Evolutionary conservation across 1,284 basidiomycete species (phyloP).

Genomic region (Ganoderma lingzhi): DNA sequence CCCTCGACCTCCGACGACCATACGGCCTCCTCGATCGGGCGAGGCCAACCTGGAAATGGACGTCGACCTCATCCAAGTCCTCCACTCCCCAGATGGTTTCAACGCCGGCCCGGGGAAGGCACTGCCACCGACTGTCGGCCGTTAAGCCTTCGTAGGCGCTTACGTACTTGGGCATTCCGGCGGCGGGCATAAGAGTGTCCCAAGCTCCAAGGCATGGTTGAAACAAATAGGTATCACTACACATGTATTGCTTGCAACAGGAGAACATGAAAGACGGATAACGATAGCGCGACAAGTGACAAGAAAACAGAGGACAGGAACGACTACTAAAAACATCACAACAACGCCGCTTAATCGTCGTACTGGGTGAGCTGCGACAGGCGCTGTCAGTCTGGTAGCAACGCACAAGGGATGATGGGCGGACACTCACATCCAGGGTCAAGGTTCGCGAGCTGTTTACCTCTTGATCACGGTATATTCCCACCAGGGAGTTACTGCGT

Average conservation of each 20-base stretch:
- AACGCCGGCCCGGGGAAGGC: too few relatives aligned
- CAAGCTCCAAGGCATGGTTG: neutral
- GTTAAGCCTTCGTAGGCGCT: too few relatives aligned
- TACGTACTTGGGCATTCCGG: too few relatives aligned
- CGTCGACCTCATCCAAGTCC: too few relatives aligned
- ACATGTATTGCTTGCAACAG: neutral
- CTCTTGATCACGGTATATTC: conserved; percentile 94
- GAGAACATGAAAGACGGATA: neutral
- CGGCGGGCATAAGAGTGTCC: too few relatives aligned
- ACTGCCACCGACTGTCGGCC: neutral
- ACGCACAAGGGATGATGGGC: neutral
- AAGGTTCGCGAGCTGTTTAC: conserved; percentile 90
- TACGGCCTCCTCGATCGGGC: too few relatives aligned
- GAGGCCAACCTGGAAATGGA: too few relatives aligned
- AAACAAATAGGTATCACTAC: neutral
- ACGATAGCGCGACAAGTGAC: neutral
- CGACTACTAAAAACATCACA: neutral
- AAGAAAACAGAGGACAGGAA: conserved; percentile 1
- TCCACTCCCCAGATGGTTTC: too few relatives aligned
- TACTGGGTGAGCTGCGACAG: conserved; percentile 51
- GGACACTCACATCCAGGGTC: conserved; percentile 84
- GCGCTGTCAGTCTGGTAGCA: neutral
- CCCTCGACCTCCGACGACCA: too few relatives aligned
- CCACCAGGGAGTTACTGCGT: conserved; percentile 89
- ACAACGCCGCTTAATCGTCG: conserved; percentile 36